Percentiles rank a stretch among this genome's conserved stretches.
Conservation (phyloP, 176 grass and related monocot genomes). For the Cenchrus purpureus region DNA sequence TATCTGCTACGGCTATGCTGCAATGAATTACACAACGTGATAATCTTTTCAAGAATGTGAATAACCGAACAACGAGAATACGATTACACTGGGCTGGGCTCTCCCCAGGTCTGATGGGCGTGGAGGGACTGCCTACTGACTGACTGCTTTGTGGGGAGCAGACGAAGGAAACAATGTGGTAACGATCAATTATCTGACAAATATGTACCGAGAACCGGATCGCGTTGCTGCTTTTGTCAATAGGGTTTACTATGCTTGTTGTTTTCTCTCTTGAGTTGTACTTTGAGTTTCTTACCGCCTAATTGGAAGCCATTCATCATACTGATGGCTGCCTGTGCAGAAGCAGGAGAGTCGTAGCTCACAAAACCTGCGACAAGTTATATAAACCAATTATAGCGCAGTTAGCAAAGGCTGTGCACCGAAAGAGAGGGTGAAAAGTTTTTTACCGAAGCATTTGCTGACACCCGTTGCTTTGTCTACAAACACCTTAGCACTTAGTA, state of each 20-base stretch:
- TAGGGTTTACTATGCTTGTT: constrained; percentile 81
- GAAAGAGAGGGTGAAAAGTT: not conserved
- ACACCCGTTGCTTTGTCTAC: constrained; percentile 94
- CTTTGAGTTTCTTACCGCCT: constrained; percentile 94
- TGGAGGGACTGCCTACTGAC: too few relatives aligned
- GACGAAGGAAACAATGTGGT: constrained; percentile 49
- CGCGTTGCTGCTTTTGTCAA: constrained; percentile 39
- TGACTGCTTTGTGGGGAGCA: not conserved
- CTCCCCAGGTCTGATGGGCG: constrained; percentile 20
- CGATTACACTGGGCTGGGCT: constrained; percentile 34
- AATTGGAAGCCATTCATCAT: constrained; percentile 87
- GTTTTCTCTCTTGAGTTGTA: constrained; percentile 99
- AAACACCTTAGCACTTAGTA: constrained; percentile 97
- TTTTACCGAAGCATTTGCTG: constrained; percentile 98
- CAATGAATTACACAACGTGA: constrained; percentile 53
- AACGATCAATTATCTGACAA: constrained; percentile 61
- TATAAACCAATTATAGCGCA: not conserved
- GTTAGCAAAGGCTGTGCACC: not conserved
- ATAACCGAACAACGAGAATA: constrained; percentile 35
- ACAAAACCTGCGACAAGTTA: constrained; percentile 65
- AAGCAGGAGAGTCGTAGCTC: constrained; percentile 81
- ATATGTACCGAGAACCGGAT: constrained; percentile 54
- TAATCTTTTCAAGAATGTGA: constrained; percentile 49
- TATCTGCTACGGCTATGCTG: constrained; percentile 49
- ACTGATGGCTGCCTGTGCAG: constrained; percentile 77